Percentiles rank a stretch among this genome's conserved stretches.
These are phyloP conservation scores for Apiospora hydei DNA, from an alignment of 2,329 filamentous ascomycete species.

Conservation along the genomic window DNA sequence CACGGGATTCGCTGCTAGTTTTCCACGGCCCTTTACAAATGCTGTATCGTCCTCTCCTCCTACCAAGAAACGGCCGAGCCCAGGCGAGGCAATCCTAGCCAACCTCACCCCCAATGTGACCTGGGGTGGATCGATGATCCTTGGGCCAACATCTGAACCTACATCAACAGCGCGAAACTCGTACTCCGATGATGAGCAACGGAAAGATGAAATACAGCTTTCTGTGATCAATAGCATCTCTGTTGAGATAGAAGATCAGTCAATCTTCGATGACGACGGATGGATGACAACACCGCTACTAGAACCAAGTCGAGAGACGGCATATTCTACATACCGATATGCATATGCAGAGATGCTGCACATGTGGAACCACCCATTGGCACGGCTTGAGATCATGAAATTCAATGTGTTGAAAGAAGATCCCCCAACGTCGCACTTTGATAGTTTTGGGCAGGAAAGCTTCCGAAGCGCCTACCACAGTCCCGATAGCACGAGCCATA, in stretches of 20 bases:
- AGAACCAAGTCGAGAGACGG: conserved; percentile 54
- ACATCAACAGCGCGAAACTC: conserved; percentile 58
- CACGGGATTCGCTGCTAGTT: conserved; percentile 62
- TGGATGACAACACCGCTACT: conserved; percentile 68
- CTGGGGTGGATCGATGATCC: conserved; percentile 56
- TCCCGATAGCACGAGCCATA: conserved; percentile 43
- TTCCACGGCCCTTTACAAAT: conserved; percentile 54
- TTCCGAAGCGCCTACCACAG: conserved; percentile 47
- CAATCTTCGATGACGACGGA: conserved; percentile 73
- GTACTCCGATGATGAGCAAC: conserved; percentile 61
- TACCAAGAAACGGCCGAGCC: conserved; percentile 63
- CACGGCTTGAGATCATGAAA: conserved; percentile 72
- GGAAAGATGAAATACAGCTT: conserved; percentile 53
- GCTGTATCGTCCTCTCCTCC: conserved; percentile 51
- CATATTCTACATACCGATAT: conserved; percentile 68
- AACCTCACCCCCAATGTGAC: conserved; percentile 62
- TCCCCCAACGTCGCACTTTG: conserved; percentile 36
- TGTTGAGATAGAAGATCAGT: conserved; percentile 66
- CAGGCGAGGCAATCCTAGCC: conserved; percentile 65
- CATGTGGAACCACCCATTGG: conserved; percentile 69
- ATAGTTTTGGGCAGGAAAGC: conserved; percentile 39
- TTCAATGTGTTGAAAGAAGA: conserved; percentile 69
- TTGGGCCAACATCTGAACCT: conserved; percentile 51
- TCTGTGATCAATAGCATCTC: conserved; percentile 60
- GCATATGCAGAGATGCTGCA: conserved; percentile 74